Conservation (phyloP, 2,329 filamentous ascomycete genomes). For the Xylaria sp. region DNA sequence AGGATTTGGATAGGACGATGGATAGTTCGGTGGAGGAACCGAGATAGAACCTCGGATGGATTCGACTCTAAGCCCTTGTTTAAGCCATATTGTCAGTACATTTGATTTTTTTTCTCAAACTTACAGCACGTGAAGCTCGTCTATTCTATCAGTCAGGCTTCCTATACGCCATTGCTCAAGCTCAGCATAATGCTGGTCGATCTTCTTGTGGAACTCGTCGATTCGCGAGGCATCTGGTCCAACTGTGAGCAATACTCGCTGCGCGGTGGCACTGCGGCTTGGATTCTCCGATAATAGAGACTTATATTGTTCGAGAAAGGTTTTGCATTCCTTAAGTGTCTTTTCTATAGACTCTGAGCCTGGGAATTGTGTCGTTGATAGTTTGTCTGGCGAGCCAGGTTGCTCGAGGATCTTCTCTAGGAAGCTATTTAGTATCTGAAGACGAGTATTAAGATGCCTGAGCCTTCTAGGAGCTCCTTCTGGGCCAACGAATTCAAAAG, state of each 20-base stretch:
- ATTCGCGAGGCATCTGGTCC: constrained; percentile 37
- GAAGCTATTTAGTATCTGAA: constrained; percentile 37
- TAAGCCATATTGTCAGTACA: background rate
- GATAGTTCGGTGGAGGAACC: constrained; percentile 10
- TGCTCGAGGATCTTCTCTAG: constrained; percentile 36
- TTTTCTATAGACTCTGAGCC: constrained; percentile 36
- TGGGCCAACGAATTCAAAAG: constrained; percentile 39
- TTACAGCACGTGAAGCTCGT: constrained; percentile 27
- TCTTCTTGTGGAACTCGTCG: constrained; percentile 41
- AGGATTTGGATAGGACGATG: background rate
- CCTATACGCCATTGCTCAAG: constrained; percentile 36
- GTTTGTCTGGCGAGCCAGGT: constrained; percentile 25
- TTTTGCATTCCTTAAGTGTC: constrained; percentile 43
- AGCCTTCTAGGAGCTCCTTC: constrained; percentile 39
- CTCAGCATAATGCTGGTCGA: constrained; percentile 39
- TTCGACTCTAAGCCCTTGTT: constrained; percentile 9
- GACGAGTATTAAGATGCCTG: constrained; percentile 40
- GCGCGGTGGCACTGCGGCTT: constrained; percentile 22
- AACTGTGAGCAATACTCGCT: constrained; percentile 33
- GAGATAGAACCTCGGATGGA: constrained; percentile 23
- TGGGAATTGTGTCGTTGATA: constrained; percentile 30
- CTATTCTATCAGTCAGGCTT: constrained; percentile 19
- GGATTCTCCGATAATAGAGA: constrained; percentile 31
- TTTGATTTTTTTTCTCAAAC: background rate
- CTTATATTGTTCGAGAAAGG: constrained; percentile 42